Percentiles rank a stretch among this genome's conserved stretches.
These are phyloP conservation scores for Kwoniella shivajii DNA, from an alignment of 1,284 basidiomycete genomes.

Conservation along the genomic window DNA sequence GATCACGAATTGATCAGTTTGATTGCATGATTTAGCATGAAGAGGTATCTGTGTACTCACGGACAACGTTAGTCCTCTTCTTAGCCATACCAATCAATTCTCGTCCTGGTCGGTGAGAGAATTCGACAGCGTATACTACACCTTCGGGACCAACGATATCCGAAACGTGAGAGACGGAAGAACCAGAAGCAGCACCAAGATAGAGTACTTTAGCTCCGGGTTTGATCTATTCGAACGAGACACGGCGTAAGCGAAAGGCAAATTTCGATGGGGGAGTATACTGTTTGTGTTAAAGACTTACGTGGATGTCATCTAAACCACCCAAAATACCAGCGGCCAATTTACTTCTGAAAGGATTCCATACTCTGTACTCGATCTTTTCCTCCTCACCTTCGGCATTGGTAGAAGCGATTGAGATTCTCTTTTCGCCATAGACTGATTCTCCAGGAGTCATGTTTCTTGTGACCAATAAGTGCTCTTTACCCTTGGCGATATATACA, in stretches of 20 bases:
- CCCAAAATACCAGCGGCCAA: slow-evolving; percentile 95
- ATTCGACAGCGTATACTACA: slow-evolving; percentile 97
- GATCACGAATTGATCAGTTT: background rate
- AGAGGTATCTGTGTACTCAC: slow-evolving; percentile 59
- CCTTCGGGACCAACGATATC: slow-evolving; percentile 98
- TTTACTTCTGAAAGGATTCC: slow-evolving; percentile 99
- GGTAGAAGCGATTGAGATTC: slow-evolving; percentile 78
- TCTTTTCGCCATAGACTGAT: slow-evolving; percentile 97
- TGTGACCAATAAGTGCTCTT: slow-evolving; percentile 96
- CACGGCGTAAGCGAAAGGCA: background rate
- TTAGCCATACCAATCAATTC: slow-evolving; percentile 99
- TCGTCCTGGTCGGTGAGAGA: slow-evolving; percentile 93
- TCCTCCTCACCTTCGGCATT: slow-evolving; percentile 65
- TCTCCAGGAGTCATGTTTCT: slow-evolving; percentile 98
- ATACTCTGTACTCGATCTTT: slow-evolving; percentile 97
- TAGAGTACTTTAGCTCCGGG: slow-evolving; percentile 97
- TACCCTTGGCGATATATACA: slow-evolving; percentile 86
- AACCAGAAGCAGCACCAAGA: slow-evolving; percentile 91
- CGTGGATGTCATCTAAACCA: slow-evolving; percentile 88
- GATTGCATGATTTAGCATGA: background rate
- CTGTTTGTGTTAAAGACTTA: no score
- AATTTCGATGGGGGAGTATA: background rate
- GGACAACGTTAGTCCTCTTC: slow-evolving; percentile 98
- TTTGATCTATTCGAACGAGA: slow-evolving; percentile 62
- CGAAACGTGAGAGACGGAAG: slow-evolving; percentile 96